These are phyloP conservation scores for Orbilia javanica DNA, from an alignment of 2,329 filamentous ascomycete species.

Conservation along the genomic window DNA sequence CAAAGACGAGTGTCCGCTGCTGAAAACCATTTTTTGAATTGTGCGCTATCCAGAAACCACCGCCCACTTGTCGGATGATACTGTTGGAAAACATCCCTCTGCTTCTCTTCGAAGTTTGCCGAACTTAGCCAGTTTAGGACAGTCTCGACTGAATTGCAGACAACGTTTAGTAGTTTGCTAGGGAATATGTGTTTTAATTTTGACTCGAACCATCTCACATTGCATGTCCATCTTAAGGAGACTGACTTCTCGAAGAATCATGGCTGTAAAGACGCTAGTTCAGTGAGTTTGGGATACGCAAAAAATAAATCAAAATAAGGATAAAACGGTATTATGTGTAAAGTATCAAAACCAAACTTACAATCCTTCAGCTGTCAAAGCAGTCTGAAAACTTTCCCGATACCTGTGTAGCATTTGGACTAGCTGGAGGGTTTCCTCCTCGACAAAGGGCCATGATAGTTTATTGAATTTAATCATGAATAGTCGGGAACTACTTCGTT, in stretches of 20 bases:
- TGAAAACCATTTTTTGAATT: conserved; percentile 37
- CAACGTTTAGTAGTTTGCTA: background rate
- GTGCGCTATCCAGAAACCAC: conserved; percentile 44
- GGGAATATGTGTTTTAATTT: too few species aligned
- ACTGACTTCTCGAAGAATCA: conserved; percentile 33
- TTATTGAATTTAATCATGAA: conserved; percentile 42
- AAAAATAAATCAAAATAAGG: background rate
- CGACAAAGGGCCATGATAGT: conserved; percentile 43
- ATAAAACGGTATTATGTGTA: too few species aligned
- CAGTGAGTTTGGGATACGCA: background rate
- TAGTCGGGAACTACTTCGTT: conserved; percentile 37
- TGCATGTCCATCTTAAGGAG: conserved; percentile 41
- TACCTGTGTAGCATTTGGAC: conserved; percentile 39
- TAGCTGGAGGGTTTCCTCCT: conserved; percentile 37
- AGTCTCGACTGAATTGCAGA: conserved; percentile 14
- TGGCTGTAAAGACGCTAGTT: conserved; percentile 21
- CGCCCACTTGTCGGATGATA: conserved; percentile 42
- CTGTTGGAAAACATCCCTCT: conserved; percentile 38
- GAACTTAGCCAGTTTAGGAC: conserved; percentile 39
- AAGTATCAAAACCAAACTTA: conserved; percentile 3
- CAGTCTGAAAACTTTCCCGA: conserved; percentile 39
- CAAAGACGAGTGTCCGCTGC: conserved; percentile 22
- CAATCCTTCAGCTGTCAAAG: conserved; percentile 41
- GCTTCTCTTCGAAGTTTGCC: conserved; percentile 45
- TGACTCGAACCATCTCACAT: background rate